Evolutionary conservation across 2,329 filamentous ascomycete genomes (phyloP).

Genomic region (Zymoseptoria passerinii): DNA sequence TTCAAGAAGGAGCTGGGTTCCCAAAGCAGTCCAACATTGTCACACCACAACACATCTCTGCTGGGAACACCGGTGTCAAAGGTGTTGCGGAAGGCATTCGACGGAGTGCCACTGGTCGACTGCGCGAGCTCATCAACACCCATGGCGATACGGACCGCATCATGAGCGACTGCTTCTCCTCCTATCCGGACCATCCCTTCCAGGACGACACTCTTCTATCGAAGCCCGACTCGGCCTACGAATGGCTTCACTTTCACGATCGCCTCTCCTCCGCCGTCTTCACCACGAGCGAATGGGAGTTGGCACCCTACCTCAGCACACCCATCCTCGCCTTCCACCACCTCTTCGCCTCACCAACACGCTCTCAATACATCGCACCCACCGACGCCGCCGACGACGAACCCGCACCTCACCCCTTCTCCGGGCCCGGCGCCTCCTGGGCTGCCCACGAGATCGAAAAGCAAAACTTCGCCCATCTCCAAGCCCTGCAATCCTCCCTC

Average conservation of each 20-base stretch:
- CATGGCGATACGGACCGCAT: constrained; percentile 72
- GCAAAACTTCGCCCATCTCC: constrained; percentile 65
- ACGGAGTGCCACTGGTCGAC: constrained; percentile 60
- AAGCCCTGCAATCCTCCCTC: constrained; percentile 63
- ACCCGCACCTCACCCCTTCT: constrained; percentile 54
- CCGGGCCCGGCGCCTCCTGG: constrained; percentile 74
- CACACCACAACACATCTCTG: constrained; percentile 12
- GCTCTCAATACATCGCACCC: constrained; percentile 38
- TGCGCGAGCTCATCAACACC: constrained; percentile 69
- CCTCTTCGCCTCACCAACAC: constrained; percentile 70
- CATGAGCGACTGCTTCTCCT: constrained; percentile 72
- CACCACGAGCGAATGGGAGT: constrained; percentile 84
- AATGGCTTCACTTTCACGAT: constrained; percentile 95
- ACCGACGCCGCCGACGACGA: constrained; percentile 29
- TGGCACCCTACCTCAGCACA: constrained; percentile 77
- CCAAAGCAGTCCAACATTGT: constrained; percentile 41
- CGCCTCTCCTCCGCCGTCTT: constrained; percentile 69
- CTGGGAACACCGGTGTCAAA: constrained; percentile 32
- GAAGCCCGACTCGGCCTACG: constrained; percentile 79
- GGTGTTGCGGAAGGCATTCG: constrained; percentile 67
- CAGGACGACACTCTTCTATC: constrained; percentile 88
- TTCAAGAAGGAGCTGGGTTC: constrained; percentile 71
- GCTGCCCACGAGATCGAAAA: constrained; percentile 73
- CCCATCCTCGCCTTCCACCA: constrained; percentile 84
- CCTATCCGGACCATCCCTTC: constrained; percentile 79